Evolutionary conservation across 2,329 filamentous ascomycete species (phyloP).

Genomic region (Trichoderma sp.): DNA sequence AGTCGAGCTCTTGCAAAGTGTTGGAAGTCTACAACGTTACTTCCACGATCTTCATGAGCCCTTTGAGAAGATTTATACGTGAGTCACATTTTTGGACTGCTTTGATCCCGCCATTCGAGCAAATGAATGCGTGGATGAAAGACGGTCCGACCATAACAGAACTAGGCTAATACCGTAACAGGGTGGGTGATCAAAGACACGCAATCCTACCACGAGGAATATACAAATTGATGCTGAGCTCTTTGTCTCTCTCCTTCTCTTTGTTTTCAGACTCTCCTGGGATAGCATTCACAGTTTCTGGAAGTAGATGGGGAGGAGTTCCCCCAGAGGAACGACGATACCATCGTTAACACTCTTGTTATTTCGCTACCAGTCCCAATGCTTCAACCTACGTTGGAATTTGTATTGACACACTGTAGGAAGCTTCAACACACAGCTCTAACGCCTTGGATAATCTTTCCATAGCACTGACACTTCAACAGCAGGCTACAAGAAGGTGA

Average conservation of each 20-base stretch:
- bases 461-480: neutral
- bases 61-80: neutral
- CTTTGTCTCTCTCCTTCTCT: neutral
- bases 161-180: neutral
- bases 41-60: neutral
- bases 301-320: neutral
- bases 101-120: neutral
- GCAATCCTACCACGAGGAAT: neutral
- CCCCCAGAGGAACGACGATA: too few species aligned
- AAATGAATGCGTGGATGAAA: neutral
- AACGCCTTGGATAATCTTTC: neutral
- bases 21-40: neutral
- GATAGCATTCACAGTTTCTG: neutral
- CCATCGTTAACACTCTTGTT: neutral
- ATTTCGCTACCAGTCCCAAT: neutral
- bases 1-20: neutral
- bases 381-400: too few species aligned
- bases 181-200: neutral
- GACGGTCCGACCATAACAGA: neutral
- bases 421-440: too few species aligned
- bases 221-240: neutral
- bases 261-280: neutral
- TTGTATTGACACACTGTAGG: too few species aligned
- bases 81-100: neutral
- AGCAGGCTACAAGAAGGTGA: neutral